Evolutionary conservation across 1,139 yeast species (phyloP).

Genomic region (Suhomyces terraborum): DNA sequence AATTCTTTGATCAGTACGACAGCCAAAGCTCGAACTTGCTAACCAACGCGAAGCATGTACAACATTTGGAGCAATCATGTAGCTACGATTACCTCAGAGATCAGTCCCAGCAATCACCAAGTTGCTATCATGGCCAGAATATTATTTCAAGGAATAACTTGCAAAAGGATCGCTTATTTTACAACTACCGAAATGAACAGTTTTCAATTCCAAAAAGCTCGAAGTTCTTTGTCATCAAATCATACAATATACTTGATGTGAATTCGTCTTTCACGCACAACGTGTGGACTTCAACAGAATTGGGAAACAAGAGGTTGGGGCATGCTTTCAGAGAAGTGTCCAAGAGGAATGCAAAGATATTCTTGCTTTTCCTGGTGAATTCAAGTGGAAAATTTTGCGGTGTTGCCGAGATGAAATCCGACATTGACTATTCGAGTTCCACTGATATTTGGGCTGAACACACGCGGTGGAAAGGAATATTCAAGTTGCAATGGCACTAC

Average conservation of each 20-base stretch:
- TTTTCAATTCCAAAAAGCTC: conserved; percentile 26
- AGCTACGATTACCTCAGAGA: neutral
- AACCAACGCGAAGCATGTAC: neutral
- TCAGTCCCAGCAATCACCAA: neutral
- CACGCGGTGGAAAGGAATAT: conserved; percentile 53
- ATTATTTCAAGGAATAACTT: too few species aligned
- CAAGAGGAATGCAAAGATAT: conserved; percentile 34
- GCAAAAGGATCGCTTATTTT: neutral
- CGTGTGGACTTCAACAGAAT: conserved; percentile 62
- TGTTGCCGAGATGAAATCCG: conserved; percentile 55
- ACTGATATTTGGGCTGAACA: conserved; percentile 53
- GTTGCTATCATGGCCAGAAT: too few species aligned
- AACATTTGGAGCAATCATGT: neutral
- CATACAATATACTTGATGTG: conserved; percentile 51
- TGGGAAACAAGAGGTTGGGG: conserved; percentile 55
- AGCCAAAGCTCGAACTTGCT: neutral
- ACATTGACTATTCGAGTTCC: conserved; percentile 36
- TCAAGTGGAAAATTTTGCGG: conserved; percentile 64
- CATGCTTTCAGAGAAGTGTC: conserved; percentile 32
- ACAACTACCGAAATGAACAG: conserved; percentile 24
- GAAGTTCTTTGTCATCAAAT: conserved; percentile 58
- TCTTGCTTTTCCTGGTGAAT: conserved; percentile 59
- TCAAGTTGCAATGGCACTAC: conserved; percentile 54
- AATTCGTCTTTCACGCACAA: conserved; percentile 49
- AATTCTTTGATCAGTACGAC: neutral